Percentiles rank a stretch among this genome's conserved stretches.
These are phyloP conservation scores for Cerrena zonata DNA, from an alignment of 1,284 basidiomycete genomes.

Conservation along the genomic window DNA sequence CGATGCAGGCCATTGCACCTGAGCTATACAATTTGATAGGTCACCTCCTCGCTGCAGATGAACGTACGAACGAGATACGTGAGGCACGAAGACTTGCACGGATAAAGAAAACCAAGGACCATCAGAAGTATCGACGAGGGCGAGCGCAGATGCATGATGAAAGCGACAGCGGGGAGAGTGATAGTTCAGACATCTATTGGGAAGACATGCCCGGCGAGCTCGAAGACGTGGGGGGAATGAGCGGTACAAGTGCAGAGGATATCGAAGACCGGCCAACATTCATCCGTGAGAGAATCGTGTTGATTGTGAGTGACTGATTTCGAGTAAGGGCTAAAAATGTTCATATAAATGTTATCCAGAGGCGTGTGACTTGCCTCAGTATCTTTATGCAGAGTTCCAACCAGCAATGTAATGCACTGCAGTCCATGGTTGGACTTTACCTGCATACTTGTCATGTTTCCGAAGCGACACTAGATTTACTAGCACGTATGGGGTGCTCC, in stretches of 20 bases:
- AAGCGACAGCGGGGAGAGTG: background rate
- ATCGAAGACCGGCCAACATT: no score
- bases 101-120: background rate
- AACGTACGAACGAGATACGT: background rate
- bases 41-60: background rate
- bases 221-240: background rate
- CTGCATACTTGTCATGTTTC: background rate
- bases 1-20: background rate
- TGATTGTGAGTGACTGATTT: background rate
- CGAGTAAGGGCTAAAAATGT: background rate
- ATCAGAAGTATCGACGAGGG: background rate
- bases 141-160: background rate
- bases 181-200: no score
- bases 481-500: background rate
- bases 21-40: background rate
- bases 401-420: background rate
- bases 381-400: background rate
- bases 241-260: background rate
- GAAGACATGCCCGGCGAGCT: no score
- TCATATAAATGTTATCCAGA: background rate
- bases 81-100: background rate
- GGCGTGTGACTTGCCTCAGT: background rate
- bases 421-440: background rate
- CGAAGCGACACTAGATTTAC: background rate
- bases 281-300: background rate